Conservation (phyloP, 2,329 filamentous ascomycete species). For the Colletotrichum liriopes region DNA sequence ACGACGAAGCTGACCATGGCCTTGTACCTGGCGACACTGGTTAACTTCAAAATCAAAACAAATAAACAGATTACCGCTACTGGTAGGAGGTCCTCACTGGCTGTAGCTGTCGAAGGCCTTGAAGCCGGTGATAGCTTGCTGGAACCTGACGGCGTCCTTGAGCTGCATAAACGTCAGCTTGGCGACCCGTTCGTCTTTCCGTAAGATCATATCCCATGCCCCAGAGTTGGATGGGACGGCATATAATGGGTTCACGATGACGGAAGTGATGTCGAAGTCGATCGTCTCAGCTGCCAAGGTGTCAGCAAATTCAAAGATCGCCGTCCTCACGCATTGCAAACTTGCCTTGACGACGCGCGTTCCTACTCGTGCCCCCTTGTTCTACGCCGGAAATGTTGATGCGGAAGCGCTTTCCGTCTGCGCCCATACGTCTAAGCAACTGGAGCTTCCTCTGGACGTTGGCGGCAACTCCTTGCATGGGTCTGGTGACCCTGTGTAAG, state of each 20-base stretch:
- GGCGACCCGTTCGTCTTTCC: constrained; percentile 51
- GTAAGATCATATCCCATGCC: constrained; percentile 49
- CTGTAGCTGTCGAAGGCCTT: constrained; percentile 49
- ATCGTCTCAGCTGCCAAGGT: constrained; percentile 43
- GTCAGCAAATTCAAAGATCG: constrained; percentile 2
- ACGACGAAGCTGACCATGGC: constrained; percentile 51
- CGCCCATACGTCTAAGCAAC: constrained; percentile 47
- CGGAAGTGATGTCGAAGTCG: constrained; percentile 51
- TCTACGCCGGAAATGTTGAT: constrained; percentile 44
- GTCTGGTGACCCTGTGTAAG: constrained; percentile 23
- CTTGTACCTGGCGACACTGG: constrained; percentile 31
- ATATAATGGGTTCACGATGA: constrained; percentile 49
- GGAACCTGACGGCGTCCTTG: constrained; percentile 51
- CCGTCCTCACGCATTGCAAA: too few species aligned
- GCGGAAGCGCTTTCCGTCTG: constrained; percentile 47
- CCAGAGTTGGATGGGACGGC: constrained; percentile 44
- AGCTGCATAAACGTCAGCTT: constrained; percentile 48
- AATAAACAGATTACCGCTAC: too few species aligned
- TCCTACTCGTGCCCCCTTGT: constrained; percentile 6
- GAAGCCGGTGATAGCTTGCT: constrained; percentile 53
- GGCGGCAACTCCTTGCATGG: constrained; percentile 25
- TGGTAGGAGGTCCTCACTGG: constrained; percentile 43
- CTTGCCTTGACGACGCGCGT: constrained; percentile 39
- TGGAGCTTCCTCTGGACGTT: constrained; percentile 42
- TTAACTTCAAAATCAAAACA: neutral